A percentile compares a stretch with the other conserved stretches of the same genome.
These are phyloP conservation scores for Clonostachys chloroleuca DNA, from an alignment of 2,329 filamentous ascomycete genomes.

Conservation along the genomic window DNA sequence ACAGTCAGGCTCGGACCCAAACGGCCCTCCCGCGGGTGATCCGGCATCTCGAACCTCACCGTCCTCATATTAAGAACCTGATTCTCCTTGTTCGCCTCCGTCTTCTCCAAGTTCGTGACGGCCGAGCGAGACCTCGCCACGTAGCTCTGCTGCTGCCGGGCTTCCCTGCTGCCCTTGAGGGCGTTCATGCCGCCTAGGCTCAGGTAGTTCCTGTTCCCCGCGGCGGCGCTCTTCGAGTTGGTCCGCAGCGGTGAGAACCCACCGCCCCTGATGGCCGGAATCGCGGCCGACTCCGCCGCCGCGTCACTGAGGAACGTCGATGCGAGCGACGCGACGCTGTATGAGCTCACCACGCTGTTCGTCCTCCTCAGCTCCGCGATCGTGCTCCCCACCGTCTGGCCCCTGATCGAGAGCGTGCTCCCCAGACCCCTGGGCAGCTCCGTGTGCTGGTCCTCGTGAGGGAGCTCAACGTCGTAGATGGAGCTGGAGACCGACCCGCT, in stretches of 20 bases:
- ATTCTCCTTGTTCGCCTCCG: slow-evolving; percentile 19
- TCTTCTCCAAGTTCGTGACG: slow-evolving; percentile 3
- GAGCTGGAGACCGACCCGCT: slow-evolving; percentile 16
- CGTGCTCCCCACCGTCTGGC: slow-evolving; percentile 28
- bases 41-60: slow-evolving; percentile 7
- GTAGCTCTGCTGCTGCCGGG: slow-evolving; percentile 6
- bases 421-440: not conserved
- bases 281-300: slow-evolving; percentile 28
- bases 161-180: slow-evolving; percentile 10
- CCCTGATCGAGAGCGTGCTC: not conserved
- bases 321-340: slow-evolving; percentile 31
- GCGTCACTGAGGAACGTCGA: slow-evolving; percentile 12
- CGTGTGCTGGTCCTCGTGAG: slow-evolving; percentile 1
- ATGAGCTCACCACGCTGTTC: slow-evolving; percentile 47
- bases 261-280: slow-evolving; percentile 30
- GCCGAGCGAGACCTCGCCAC: slow-evolving; percentile 1
- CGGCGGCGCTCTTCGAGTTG: slow-evolving; percentile 19
- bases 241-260: slow-evolving; percentile 26
- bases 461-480: slow-evolving; percentile 8
- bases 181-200: slow-evolving; percentile 22
- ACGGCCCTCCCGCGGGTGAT: slow-evolving; percentile 7
- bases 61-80: slow-evolving; percentile 7
- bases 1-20: slow-evolving; percentile 9
- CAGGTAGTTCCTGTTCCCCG: slow-evolving; percentile 40
- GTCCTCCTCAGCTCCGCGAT: slow-evolving; percentile 51